phyloP scores from a whole-genome alignment of 352 stramenopile genomes.

The Aphanomyces invadans region DNA sequence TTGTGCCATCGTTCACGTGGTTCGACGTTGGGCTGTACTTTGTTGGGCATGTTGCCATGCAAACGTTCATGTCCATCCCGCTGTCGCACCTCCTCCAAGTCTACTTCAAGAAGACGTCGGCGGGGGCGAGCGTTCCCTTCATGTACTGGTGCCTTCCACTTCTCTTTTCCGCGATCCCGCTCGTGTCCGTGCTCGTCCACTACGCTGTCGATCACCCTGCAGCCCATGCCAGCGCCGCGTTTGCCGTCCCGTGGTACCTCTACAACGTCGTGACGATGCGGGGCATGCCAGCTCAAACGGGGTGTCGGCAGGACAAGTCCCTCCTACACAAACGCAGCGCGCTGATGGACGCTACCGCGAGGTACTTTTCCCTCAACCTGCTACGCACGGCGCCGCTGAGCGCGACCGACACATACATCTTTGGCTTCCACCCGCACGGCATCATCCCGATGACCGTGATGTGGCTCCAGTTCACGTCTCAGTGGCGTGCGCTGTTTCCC shows the following conservation, averaged over 20 bases:
- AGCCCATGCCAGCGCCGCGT: conserved; percentile 31
- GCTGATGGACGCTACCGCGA: conserved; percentile 47
- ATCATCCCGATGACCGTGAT: conserved; percentile 67
- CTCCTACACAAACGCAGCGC: conserved; percentile 39
- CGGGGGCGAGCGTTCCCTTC: not conserved
- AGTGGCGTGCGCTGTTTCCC: conserved; percentile 61
- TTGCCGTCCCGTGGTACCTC: conserved; percentile 39
- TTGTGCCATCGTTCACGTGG: conserved; percentile 15
- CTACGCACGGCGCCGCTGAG: conserved; percentile 51
- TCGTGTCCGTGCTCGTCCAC: conserved; percentile 41
- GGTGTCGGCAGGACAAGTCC: conserved; percentile 37
- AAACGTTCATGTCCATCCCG: conserved; percentile 63
- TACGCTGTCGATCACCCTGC: conserved; percentile 43
- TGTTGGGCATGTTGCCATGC: conserved; percentile 31
- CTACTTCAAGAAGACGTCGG: conserved; percentile 34
- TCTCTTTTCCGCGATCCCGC: conserved; percentile 42
- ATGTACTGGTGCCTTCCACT: conserved; percentile 34
- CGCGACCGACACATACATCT: conserved; percentile 52
- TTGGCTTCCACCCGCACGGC: conserved; percentile 73
- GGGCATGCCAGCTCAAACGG: conserved; percentile 54
- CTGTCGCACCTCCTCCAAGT: conserved; percentile 44
- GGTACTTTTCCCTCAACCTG: conserved; percentile 61
- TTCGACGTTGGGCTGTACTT: not conserved
- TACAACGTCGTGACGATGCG: conserved; percentile 69
- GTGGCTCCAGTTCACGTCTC: conserved; percentile 68